phyloP scores from a whole-genome alignment of 768 basidiomycete genomes.

The Naganishia randhawae region DNA sequence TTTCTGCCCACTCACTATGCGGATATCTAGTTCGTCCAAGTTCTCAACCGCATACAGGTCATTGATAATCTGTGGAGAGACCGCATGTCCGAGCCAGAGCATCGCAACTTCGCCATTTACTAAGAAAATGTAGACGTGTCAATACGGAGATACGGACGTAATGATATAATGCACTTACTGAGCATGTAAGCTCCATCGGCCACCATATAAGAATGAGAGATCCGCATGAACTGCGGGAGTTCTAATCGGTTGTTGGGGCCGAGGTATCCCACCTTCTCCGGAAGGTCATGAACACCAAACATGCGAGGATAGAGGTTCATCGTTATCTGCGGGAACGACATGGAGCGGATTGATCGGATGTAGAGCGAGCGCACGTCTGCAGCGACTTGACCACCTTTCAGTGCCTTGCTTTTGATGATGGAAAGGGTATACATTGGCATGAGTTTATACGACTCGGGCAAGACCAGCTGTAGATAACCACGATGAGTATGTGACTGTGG shows the following conservation, averaged over 20 bases:
- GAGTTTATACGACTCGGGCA: constrained; percentile 86
- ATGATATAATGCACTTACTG: constrained; percentile 56
- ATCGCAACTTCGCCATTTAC: constrained; percentile 85
- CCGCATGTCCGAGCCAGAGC: constrained; percentile 82
- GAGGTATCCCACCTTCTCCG: constrained; percentile 67
- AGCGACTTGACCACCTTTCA: constrained; percentile 92
- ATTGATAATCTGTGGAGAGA: constrained; percentile 71
- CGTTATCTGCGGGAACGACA: constrained; percentile 67
- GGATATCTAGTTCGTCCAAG: constrained; percentile 63
- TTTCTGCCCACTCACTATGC: constrained; percentile 57
- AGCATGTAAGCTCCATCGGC: constrained; percentile 86
- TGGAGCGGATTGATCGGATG: constrained; percentile 68
- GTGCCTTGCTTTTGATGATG: constrained; percentile 79
- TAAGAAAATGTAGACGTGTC: constrained; percentile 43
- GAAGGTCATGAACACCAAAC: constrained; percentile 79
- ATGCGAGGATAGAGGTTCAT: constrained; percentile 82
- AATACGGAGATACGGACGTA: constrained; percentile 11
- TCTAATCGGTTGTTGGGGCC: constrained; percentile 61
- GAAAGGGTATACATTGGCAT: constrained; percentile 76
- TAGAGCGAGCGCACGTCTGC: constrained; percentile 90
- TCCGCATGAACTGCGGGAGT: constrained; percentile 74
- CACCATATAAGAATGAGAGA: constrained; percentile 82
- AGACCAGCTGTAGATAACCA: constrained; percentile 63
- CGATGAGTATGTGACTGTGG: constrained; percentile 4
- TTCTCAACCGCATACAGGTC: constrained; percentile 86